These are phyloP conservation scores for Quercus robur DNA, from an alignment of 306 rosid genomes.

Conservation along the genomic window DNA sequence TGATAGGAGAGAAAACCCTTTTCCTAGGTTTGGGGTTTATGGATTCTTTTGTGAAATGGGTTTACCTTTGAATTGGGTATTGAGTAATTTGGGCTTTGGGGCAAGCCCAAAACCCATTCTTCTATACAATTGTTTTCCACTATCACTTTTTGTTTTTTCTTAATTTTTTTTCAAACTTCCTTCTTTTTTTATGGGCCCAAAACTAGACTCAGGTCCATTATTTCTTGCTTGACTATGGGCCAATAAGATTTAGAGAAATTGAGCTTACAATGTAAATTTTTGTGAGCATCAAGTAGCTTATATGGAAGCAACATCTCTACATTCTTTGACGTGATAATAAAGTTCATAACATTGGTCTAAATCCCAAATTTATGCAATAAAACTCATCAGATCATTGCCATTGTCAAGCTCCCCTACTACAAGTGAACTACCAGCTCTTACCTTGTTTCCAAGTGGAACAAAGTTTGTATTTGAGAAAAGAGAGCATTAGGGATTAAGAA, in stretches of 20 bases:
- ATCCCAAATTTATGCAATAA: constrained; percentile 64
- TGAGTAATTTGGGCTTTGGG: too few relatives aligned
- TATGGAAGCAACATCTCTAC: constrained; percentile 36
- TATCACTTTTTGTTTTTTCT: too few relatives aligned
- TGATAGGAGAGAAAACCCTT: too few relatives aligned
- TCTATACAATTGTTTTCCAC: too few relatives aligned
- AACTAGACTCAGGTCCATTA: too few relatives aligned
- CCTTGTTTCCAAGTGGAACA: constrained; percentile 26
- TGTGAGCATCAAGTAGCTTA: constrained; percentile 30
- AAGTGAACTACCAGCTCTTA: constrained; percentile 23
- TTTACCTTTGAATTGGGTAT: too few relatives aligned
- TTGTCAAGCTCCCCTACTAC: constrained; percentile 31
- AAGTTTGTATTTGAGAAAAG: background rate
- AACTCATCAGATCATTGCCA: constrained; percentile 36
- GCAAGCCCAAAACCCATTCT: too few relatives aligned
- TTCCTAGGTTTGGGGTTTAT: too few relatives aligned
- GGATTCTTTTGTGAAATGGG: too few relatives aligned
- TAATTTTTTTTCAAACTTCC: too few relatives aligned
- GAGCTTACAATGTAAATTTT: constrained; percentile 62
- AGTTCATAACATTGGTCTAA: constrained; percentile 30
- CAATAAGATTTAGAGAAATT: background rate
- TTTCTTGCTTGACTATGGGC: background rate
- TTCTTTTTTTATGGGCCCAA: too few relatives aligned
- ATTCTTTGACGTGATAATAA: constrained; percentile 32
- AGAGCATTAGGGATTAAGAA: too few relatives aligned